Base-by-base conservation (phyloP, 768 basidiomycete genomes). In the Sarcodon aspratus region DNA sequence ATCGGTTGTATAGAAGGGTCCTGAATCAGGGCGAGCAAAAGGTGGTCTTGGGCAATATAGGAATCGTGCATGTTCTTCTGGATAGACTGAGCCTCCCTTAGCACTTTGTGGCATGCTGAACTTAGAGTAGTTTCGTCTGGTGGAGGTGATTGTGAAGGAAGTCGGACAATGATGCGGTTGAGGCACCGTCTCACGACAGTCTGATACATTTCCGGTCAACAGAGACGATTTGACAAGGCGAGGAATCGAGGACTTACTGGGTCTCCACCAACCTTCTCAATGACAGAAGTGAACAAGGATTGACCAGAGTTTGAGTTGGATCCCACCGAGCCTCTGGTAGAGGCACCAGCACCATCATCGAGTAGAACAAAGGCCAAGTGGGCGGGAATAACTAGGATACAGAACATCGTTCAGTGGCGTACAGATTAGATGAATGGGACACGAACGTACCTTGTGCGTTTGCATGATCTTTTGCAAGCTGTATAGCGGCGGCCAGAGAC, bases 11-110 rank as follows among this genome's bases (percentile, higher is more conserved):
- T 76, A 2, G 76, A 73, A 1, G 76, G 48, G 50, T 93, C 88
- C 54, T 88, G 82, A 55, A 91, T 58, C 45, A 97, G 77, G 0
- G 89, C 91, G 21, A 92, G 79, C 27, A 97, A 73, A 45, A 98
- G 66, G 61, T 96, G 93, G 53, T 97, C 92, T 63, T 94, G 87
- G 0, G 93, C 92, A 50, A 98, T 84, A 64, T 89, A 96, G 1
- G 83, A 83, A 63, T 94, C 92, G 59, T 85, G 83, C 82, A 85
- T 85, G 6, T 71, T 83, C 70, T 89, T 91, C 60, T 85, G 85
- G 21, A 87, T 66, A 10, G 69, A 74, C 52, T 85, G 82, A 0
- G 91, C 90, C 52, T 86, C 84, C 9, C 80, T 76, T 33, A 95
- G 65, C 38, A 90, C 74, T 58, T 81, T 78, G 50, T 75, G 58